These are phyloP conservation scores for Lachancea sp. DNA, from an alignment of 805 yeast species.

Conservation along the genomic window DNA sequence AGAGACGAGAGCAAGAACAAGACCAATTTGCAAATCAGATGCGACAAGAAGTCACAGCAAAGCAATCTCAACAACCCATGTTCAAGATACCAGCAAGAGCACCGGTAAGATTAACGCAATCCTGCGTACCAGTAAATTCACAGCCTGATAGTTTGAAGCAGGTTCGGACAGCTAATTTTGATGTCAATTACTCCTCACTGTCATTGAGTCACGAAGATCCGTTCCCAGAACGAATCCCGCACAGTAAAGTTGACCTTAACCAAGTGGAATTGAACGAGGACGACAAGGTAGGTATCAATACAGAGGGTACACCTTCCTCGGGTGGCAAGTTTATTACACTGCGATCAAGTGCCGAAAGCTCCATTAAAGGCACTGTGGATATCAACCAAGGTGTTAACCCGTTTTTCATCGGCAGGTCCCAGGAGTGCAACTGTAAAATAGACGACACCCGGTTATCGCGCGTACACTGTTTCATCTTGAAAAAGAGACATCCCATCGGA, in stretches of 20 bases:
- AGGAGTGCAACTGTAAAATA: conserved; percentile 52
- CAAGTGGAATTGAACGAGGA: neutral
- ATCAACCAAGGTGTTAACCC: conserved; percentile 64
- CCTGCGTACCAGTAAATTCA: conserved; percentile 12
- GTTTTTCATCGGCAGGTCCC: conserved; percentile 68
- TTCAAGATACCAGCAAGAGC: conserved; percentile 28
- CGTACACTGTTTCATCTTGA: conserved; percentile 66
- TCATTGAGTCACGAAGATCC: conserved; percentile 4
- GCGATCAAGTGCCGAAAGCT: conserved; percentile 43
- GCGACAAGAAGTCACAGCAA: neutral
- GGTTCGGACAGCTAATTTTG: conserved; percentile 9
- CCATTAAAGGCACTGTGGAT: conserved; percentile 42
- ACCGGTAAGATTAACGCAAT: conserved; percentile 28
- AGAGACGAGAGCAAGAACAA: conserved; percentile 8
- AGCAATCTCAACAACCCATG: conserved; percentile 12
- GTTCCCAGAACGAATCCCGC: neutral
- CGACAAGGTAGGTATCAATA: conserved; percentile 1
- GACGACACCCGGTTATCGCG: conserved; percentile 77
- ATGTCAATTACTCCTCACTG: neutral
- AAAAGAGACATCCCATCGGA: conserved; percentile 56
- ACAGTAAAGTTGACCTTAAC: neutral
- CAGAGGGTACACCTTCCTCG: conserved; percentile 1
- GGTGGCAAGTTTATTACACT: conserved; percentile 60
- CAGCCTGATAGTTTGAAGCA: conserved; percentile 7
- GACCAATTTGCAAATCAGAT: conserved; percentile 1